phyloP scores from a whole-genome alignment of 2,329 filamentous ascomycete genomes.

The Colletotrichum shisoi region DNA sequence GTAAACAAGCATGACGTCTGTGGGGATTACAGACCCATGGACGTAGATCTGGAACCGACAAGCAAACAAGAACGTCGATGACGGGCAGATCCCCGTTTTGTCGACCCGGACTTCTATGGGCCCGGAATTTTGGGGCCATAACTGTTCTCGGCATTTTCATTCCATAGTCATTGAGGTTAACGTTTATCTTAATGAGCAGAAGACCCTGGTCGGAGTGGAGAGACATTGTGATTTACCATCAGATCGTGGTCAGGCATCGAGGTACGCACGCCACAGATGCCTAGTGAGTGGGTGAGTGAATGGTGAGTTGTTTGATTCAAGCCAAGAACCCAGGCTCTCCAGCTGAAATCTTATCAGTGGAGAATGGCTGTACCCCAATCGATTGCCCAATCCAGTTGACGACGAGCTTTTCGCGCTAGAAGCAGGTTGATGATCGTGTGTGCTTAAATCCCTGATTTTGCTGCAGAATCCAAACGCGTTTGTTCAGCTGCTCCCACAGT shows the following conservation, averaged over 20 bases:
- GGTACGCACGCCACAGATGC: not conserved
- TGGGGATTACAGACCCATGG: not conserved
- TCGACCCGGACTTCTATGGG: not conserved
- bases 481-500: conserved; percentile 1
- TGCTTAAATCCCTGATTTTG: conserved; percentile 1
- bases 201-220: not conserved
- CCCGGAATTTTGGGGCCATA: not conserved
- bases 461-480: not conserved
- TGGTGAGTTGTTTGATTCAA: not conserved
- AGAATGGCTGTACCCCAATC: not conserved
- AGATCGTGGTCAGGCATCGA: not conserved
- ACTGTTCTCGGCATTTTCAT: not conserved
- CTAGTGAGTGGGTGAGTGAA: not conserved
- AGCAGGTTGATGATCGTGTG: not conserved
- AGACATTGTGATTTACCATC: not conserved
- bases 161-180: not conserved
- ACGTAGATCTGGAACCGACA: conserved; percentile 1
- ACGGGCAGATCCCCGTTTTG: conserved; percentile 3
- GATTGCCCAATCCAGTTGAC: not conserved
- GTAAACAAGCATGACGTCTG: conserved; percentile 12
- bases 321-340: not conserved
- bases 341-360: conserved; percentile 1
- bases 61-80: not conserved
- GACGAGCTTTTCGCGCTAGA: not conserved
- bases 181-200: not conserved